A percentile compares a stretch with the other conserved stretches of the same genome.
Conservation (phyloP, 2,329 filamentous ascomycete genomes). For the Pseudogymnoascus sp. region DNA sequence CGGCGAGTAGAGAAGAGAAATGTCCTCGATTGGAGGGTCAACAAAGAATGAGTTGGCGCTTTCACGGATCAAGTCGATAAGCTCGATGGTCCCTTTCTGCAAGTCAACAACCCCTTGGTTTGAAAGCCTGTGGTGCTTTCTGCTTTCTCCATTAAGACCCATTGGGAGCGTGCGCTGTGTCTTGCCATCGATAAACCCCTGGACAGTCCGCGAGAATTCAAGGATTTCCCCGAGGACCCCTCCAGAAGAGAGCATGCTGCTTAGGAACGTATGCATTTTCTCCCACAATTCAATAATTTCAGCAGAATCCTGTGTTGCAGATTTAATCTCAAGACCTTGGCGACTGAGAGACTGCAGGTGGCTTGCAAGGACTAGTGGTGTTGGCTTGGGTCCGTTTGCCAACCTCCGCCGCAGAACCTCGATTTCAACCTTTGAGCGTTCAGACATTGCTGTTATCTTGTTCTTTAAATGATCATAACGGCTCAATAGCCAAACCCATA, state of each 20-base stretch:
- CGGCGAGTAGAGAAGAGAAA: slow-evolving; percentile 80
- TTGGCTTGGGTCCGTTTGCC: slow-evolving; percentile 64
- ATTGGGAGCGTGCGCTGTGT: slow-evolving; percentile 71
- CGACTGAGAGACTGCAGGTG: slow-evolving; percentile 68
- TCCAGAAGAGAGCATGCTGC: slow-evolving; percentile 63
- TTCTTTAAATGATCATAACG: slow-evolving; percentile 83
- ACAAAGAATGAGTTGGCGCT: slow-evolving; percentile 75
- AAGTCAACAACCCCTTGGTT: slow-evolving; percentile 62
- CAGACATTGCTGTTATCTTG: slow-evolving; percentile 71
- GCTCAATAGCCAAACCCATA: slow-evolving; percentile 91
- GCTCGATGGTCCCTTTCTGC: slow-evolving; percentile 68
- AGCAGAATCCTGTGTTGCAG: slow-evolving; percentile 62
- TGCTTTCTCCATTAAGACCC: slow-evolving; percentile 75
- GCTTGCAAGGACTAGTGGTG: slow-evolving; percentile 58
- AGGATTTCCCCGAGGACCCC: slow-evolving; percentile 83
- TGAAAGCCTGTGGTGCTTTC: slow-evolving; percentile 71
- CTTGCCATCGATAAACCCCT: slow-evolving; percentile 81
- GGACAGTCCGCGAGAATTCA: slow-evolving; percentile 88
- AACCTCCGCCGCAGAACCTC: slow-evolving; percentile 81
- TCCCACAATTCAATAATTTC: slow-evolving; percentile 91
- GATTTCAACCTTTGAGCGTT: slow-evolving; percentile 84
- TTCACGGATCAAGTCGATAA: slow-evolving; percentile 77
- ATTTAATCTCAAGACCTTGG: slow-evolving; percentile 54
- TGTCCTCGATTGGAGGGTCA: slow-evolving; percentile 81
- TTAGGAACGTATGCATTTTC: slow-evolving; percentile 68